Percentiles rank a stretch among this genome's conserved stretches.
phyloP scores from a whole-genome alignment of 306 rosid species.

The Castanea crenata region DNA sequence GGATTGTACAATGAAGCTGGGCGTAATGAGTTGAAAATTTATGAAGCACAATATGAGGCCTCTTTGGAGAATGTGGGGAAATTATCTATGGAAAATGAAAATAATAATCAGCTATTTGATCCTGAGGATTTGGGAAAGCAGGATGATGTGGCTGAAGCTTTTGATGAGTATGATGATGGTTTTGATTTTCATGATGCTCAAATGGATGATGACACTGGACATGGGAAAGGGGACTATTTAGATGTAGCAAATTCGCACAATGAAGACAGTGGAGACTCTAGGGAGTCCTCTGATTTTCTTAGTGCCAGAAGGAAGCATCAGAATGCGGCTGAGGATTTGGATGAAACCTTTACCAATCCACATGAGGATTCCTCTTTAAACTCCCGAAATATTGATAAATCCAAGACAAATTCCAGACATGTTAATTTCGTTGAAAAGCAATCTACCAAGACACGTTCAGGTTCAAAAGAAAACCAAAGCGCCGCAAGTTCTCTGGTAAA shows the following conservation, averaged over 20 bases:
- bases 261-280: conserved; percentile 40
- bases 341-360: conserved; percentile 23
- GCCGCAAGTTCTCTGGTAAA: conserved; percentile 68
- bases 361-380: conserved; percentile 30
- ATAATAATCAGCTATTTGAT: conserved; percentile 19
- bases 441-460: conserved; percentile 44
- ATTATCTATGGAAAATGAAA: conserved; percentile 25
- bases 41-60: conserved; percentile 91
- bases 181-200: conserved; percentile 51
- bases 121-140: conserved; percentile 39
- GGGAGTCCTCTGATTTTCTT: conserved; percentile 37
- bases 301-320: conserved; percentile 31
- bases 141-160: conserved; percentile 41
- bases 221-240: conserved; percentile 34
- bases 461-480: conserved; percentile 63
- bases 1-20: conserved; percentile 98
- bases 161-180: conserved; percentile 87
- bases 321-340: conserved; percentile 37
- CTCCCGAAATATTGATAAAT: conserved; percentile 27
- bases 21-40: conserved; percentile 81
- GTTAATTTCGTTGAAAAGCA: conserved; percentile 29
- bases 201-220: conserved; percentile 44
- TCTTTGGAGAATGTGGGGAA: conserved; percentile 51
- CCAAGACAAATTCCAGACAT: conserved; percentile 43
- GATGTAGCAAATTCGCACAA: conserved; percentile 22